Evolutionary conservation across 2,329 filamentous ascomycete species (phyloP).

Genomic region (Fusarium sp.): DNA sequence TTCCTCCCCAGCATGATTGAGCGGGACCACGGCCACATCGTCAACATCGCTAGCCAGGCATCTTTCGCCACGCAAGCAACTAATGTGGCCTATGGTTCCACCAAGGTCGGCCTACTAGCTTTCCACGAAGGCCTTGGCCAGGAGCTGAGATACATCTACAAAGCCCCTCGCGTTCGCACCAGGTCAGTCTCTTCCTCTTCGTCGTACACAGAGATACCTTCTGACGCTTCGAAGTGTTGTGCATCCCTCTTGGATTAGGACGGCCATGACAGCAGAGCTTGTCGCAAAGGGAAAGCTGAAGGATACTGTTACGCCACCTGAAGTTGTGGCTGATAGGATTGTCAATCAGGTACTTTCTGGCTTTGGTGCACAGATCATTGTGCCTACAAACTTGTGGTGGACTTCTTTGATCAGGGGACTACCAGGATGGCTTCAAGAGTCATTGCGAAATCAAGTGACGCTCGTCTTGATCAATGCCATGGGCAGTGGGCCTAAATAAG

Average conservation of each 20-base stretch:
- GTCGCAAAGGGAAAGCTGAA: slow-evolving; percentile 33
- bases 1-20: slow-evolving; percentile 70
- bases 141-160: slow-evolving; percentile 64
- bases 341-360: slow-evolving; percentile 53
- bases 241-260: slow-evolving; percentile 53
- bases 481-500: background rate
- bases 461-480: background rate
- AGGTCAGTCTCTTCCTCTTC: slow-evolving; percentile 44
- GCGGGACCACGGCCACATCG: slow-evolving; percentile 72
- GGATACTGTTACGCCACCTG: slow-evolving; percentile 15
- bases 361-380: slow-evolving; percentile 52
- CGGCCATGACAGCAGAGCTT: slow-evolving; percentile 27
- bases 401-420: slow-evolving; percentile 12
- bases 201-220: fast-evolving
- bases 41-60: slow-evolving; percentile 72
- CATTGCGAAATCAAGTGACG: slow-evolving; percentile 2
- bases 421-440: slow-evolving; percentile 30
- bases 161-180: slow-evolving; percentile 67
- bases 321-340: slow-evolving; percentile 51
- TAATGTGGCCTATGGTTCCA: slow-evolving; percentile 70
- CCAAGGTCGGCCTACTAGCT: slow-evolving; percentile 67
- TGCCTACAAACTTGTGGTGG: slow-evolving; percentile 43
- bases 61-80: slow-evolving; percentile 64
- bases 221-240: slow-evolving; percentile 50
- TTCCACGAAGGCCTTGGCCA: slow-evolving; percentile 70